Conservation (phyloP, 495 filamentous ascomycete genomes). For the Cryomyces antarcticus region DNA sequence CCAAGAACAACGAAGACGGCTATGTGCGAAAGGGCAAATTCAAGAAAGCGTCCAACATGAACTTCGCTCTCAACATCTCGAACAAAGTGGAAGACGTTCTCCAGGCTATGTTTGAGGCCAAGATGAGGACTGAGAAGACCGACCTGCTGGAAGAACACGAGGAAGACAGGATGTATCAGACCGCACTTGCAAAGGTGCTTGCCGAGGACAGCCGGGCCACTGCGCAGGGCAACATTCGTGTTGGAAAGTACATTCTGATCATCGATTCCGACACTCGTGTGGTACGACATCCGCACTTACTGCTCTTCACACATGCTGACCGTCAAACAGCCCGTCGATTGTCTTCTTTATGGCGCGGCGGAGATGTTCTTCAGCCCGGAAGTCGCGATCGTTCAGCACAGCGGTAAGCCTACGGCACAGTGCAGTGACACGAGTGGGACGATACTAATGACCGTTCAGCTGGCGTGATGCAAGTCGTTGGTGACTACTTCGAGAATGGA, state of each 20-base stretch:
- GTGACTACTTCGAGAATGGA: slow-evolving; percentile 25
- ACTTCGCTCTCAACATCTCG: slow-evolving; percentile 39
- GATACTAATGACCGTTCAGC: slow-evolving; percentile 10
- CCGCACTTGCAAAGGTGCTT: slow-evolving; percentile 10
- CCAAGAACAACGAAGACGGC: slow-evolving; percentile 33
- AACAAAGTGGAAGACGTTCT: slow-evolving; percentile 40
- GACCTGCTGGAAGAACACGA: slow-evolving; percentile 2
- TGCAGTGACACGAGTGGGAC: too few species aligned
- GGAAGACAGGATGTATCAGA: slow-evolving; percentile 12
- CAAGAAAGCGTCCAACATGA: slow-evolving; percentile 61
- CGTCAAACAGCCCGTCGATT: slow-evolving; percentile 17
- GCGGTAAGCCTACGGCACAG: too few species aligned
- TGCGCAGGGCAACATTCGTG: slow-evolving; percentile 20
- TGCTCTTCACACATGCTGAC: too few species aligned
- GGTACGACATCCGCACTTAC: not conserved
- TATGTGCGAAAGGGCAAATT: slow-evolving; percentile 40
- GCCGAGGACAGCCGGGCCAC: slow-evolving; percentile 10
- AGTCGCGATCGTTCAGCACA: slow-evolving; percentile 27
- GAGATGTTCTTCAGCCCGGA: slow-evolving; percentile 28
- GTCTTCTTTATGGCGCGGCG: slow-evolving; percentile 24
- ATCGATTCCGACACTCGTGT: slow-evolving; percentile 24
- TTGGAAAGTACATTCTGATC: slow-evolving; percentile 21
- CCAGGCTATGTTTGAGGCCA: slow-evolving; percentile 7
- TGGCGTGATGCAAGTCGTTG: slow-evolving; percentile 26
- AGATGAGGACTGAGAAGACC: slow-evolving; percentile 10